phyloP scores from a whole-genome alignment of 2,329 filamentous ascomycete genomes.

The Lasiodiplodia citricola region DNA sequence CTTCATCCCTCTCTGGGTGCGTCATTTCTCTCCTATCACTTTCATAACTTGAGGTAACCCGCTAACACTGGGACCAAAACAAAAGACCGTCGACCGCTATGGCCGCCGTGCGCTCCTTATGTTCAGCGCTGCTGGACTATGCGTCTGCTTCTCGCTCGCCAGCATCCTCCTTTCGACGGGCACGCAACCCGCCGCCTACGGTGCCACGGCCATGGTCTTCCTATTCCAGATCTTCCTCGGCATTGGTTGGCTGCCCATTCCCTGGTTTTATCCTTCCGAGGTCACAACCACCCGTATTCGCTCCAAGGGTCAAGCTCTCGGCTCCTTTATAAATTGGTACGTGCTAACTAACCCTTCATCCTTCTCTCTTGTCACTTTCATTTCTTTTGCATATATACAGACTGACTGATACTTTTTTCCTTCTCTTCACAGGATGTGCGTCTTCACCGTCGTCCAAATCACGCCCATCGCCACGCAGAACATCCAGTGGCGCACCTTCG shows the following conservation, averaged over 20 bases:
- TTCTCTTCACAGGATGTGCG: slow-evolving; percentile 25
- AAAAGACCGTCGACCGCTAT: slow-evolving; percentile 47
- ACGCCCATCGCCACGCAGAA: slow-evolving; percentile 50
- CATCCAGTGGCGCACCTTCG: slow-evolving; percentile 67
- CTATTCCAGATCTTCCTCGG: slow-evolving; percentile 54
- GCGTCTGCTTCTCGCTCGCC: slow-evolving; percentile 49
- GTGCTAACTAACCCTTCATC: background rate
- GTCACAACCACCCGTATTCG: slow-evolving; percentile 50
- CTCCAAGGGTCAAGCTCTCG: slow-evolving; percentile 48
- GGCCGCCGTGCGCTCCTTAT: slow-evolving; percentile 51
- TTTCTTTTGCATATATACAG: background rate
- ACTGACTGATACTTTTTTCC: too few species aligned
- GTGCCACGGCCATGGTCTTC: slow-evolving; percentile 52
- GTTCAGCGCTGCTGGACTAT: slow-evolving; percentile 48
- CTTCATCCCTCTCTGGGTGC: slow-evolving; percentile 43
- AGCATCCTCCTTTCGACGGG: slow-evolving; percentile 46
- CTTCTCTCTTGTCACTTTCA: background rate
- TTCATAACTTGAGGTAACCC: background rate
- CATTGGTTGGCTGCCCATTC: slow-evolving; percentile 50
- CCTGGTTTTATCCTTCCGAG: slow-evolving; percentile 53
- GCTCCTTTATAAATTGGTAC: slow-evolving; percentile 31
- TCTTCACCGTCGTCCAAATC: slow-evolving; percentile 44
- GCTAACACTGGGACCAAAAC: slow-evolving; percentile 9
- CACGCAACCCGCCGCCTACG: slow-evolving; percentile 43
- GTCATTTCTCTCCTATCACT: background rate